phyloP scores from a whole-genome alignment of 148 eudicot genomes.

The Spergularia marina region DNA sequence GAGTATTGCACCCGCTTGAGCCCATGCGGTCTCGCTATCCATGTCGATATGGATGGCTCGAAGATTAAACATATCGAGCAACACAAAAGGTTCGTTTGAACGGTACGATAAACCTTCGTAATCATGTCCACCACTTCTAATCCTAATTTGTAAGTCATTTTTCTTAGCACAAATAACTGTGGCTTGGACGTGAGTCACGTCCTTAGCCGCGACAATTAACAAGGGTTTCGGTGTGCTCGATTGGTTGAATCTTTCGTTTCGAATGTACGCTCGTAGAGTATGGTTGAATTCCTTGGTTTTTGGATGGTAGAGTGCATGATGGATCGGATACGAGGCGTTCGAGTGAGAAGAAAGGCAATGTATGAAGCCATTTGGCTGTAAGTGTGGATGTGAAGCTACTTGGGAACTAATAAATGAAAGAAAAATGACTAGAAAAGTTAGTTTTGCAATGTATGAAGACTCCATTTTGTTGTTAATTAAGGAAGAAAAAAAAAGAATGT shows the following conservation, averaged over 20 bases:
- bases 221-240: slow-evolving; percentile 28
- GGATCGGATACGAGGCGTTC: neutral
- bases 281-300: neutral
- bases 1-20: slow-evolving; percentile 26
- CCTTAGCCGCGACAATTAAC: slow-evolving; percentile 21
- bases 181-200: slow-evolving; percentile 28
- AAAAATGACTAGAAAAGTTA: slow-evolving; percentile 14
- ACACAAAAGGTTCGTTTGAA: slow-evolving; percentile 21
- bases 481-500: no score
- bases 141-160: slow-evolving; percentile 16
- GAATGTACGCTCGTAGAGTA: slow-evolving; percentile 22
- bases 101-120: slow-evolving; percentile 30
- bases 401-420: slow-evolving; percentile 10
- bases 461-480: neutral
- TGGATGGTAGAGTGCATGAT: slow-evolving; percentile 9
- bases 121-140: slow-evolving; percentile 36
- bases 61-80: slow-evolving; percentile 34
- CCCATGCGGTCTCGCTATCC: slow-evolving; percentile 27
- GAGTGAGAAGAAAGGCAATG: slow-evolving; percentile 11
- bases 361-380: slow-evolving; percentile 2
- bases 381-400: slow-evolving; percentile 12
- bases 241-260: slow-evolving; percentile 25
- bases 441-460: neutral
- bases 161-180: slow-evolving; percentile 25
- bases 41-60: slow-evolving; percentile 21